Evolutionary conservation across 305 asterid species (phyloP).

Genomic region (Fraxinus latifolia): DNA sequence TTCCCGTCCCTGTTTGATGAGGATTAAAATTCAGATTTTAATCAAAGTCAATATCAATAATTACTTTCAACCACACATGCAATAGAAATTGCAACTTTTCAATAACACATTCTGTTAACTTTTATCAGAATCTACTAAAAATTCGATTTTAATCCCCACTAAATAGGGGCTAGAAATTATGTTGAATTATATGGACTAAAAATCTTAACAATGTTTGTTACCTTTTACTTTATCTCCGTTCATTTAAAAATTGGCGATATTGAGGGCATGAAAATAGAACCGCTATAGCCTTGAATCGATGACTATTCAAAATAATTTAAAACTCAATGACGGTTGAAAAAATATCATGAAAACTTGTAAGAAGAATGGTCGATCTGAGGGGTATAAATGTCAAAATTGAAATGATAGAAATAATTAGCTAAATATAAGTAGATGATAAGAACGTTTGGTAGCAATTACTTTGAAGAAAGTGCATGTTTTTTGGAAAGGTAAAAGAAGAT

Average conservation of each 20-base stretch:
- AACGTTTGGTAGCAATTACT: background rate
- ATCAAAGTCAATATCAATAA: no score
- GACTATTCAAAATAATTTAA: background rate
- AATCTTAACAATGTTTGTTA: background rate
- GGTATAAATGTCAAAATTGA: background rate
- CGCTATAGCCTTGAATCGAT: background rate
- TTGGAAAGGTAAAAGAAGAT: background rate
- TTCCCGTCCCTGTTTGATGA: constrained; percentile 12
- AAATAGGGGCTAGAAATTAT: background rate
- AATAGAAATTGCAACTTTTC: no score
- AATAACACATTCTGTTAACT: no score
- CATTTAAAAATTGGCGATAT: background rate
- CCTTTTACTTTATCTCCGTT: background rate
- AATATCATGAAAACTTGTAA: no score
- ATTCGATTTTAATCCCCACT: no score
- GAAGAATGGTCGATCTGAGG: background rate
- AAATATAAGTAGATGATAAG: no score
- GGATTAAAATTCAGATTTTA: no score
- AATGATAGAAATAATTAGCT: background rate
- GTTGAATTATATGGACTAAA: background rate
- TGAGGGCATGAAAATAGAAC: background rate
- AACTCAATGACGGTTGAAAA: background rate
- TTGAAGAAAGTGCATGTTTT: background rate
- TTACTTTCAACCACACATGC: no score
- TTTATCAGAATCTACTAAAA: no score